Percentiles rank a stretch among this genome's conserved stretches.
These are phyloP conservation scores for Trametes elegans DNA, from an alignment of 768 basidiomycete genomes.

Conservation along the genomic window DNA sequence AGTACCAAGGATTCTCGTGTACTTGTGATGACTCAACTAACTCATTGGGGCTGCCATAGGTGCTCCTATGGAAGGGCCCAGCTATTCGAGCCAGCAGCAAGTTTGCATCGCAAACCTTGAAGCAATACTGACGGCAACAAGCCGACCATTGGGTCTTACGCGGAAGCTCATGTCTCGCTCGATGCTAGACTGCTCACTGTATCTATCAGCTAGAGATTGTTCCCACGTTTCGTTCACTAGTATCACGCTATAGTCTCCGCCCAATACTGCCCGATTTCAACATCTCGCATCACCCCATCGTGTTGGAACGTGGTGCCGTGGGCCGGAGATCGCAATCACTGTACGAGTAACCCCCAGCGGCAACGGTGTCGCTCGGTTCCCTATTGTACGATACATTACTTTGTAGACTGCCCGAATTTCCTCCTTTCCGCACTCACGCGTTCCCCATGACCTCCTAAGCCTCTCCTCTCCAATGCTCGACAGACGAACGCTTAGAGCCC, in stretches of 20 bases:
- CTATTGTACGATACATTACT: slow-evolving; percentile 6
- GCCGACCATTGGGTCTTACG: neutral
- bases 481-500: slow-evolving; percentile 7
- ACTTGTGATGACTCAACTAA: neutral
- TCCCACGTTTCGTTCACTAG: neutral
- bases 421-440: neutral
- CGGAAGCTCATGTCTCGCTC: too few relatives aligned
- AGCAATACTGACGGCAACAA: slow-evolving; percentile 12
- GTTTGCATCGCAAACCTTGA: slow-evolving; percentile 24
- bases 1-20: slow-evolving; percentile 19
- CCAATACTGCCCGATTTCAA: neutral
- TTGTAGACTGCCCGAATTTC: neutral
- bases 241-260: neutral
- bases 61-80: slow-evolving; percentile 28
- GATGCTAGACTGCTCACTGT: too few relatives aligned
- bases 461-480: too few relatives aligned
- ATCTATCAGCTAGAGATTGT: too few relatives aligned
- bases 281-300: too few relatives aligned
- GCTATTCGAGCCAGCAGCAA: slow-evolving; percentile 27
- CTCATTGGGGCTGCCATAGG: neutral
- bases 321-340: too few relatives aligned
- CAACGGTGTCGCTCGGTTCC: neutral
- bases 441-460: too few relatives aligned
- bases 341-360: too few relatives aligned
- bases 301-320: too few relatives aligned